Conservation (phyloP, 805 yeast genomes). For the Hanseniaspora occidentalis region DNA sequence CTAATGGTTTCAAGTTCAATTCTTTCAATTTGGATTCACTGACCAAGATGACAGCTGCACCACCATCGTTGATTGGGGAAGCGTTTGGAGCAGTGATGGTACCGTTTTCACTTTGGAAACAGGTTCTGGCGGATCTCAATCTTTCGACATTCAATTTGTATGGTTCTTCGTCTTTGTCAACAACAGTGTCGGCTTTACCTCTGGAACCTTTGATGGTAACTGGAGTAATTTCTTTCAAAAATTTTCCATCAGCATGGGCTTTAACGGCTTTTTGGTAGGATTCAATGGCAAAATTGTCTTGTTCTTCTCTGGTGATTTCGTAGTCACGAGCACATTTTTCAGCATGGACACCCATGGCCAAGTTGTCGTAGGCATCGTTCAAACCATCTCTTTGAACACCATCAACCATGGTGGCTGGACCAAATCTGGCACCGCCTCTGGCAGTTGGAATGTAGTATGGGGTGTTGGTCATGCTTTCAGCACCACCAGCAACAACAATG, state of each 20-base stretch:
- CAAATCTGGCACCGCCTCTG: slow-evolving; percentile 83
- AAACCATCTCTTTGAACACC: slow-evolving; percentile 91
- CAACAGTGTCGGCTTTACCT: slow-evolving; percentile 72
- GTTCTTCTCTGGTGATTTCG: slow-evolving; percentile 59
- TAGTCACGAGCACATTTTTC: slow-evolving; percentile 91
- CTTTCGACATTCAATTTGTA: slow-evolving; percentile 64
- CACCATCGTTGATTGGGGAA: slow-evolving; percentile 94
- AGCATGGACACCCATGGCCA: slow-evolving; percentile 94
- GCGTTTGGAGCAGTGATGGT: slow-evolving; percentile 97
- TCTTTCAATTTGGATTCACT: slow-evolving; percentile 77
- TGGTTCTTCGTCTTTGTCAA: slow-evolving; percentile 76
- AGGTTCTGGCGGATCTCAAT: slow-evolving; percentile 79
- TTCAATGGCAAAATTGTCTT: slow-evolving; percentile 80
- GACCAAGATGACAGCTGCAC: slow-evolving; percentile 84
- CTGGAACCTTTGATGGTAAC: slow-evolving; percentile 80
- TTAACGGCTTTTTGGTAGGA: slow-evolving; percentile 80
- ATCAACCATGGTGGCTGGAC: slow-evolving; percentile 68
- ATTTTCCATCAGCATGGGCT: slow-evolving; percentile 76
- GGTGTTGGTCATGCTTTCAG: slow-evolving; percentile 92
- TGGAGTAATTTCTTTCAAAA: slow-evolving; percentile 72
- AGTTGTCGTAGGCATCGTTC: slow-evolving; percentile 77
- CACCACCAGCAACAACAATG: slow-evolving; percentile 92
- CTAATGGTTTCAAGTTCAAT: slow-evolving; percentile 78
- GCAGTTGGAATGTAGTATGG: slow-evolving; percentile 86
- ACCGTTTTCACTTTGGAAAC: slow-evolving; percentile 87